A percentile compares a stretch with the other conserved stretches of the same genome.
phyloP scores from a whole-genome alignment of 2,329 filamentous ascomycete species.

The Penicillium expansum region DNA sequence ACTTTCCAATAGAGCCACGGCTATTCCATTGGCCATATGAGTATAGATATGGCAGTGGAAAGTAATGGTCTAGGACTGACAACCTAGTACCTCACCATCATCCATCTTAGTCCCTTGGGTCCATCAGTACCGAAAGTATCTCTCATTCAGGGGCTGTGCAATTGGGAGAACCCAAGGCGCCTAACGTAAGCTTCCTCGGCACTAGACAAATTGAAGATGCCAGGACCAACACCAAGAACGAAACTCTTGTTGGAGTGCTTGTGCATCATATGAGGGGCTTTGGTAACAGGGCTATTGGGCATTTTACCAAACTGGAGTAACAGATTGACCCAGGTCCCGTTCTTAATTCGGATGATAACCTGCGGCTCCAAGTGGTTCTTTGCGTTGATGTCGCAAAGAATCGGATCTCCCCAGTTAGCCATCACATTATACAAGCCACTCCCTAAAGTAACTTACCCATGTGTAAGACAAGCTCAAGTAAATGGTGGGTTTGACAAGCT shows the following conservation, averaged over 20 bases:
- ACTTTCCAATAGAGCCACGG: conserved; percentile 49
- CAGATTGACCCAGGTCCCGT: conserved; percentile 42
- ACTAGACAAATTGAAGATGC: conserved; percentile 41
- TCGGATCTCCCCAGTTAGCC: conserved; percentile 32
- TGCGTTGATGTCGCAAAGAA: conserved; percentile 33
- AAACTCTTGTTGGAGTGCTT: conserved; percentile 50
- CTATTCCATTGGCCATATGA: conserved; percentile 51
- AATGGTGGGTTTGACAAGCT: conserved; percentile 42
- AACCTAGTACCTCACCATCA: conserved; percentile 48
- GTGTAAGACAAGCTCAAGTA: conserved; percentile 29
- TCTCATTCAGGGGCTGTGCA: conserved; percentile 43
- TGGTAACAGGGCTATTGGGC: conserved; percentile 20
- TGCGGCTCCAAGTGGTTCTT: conserved; percentile 25
- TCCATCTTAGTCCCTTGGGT: conserved; percentile 37
- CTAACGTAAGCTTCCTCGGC: conserved; percentile 42
- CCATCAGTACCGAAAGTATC: conserved; percentile 42
- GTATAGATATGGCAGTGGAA: conserved; percentile 53
- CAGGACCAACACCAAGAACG: conserved; percentile 42
- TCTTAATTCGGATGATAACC: conserved; percentile 33
- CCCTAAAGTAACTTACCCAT: conserved; percentile 31
- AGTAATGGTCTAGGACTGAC: conserved; percentile 49
- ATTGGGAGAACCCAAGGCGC: conserved; percentile 45
- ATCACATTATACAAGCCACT: conserved; percentile 25
- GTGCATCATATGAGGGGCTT: conserved; percentile 47
- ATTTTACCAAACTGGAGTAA: conserved; percentile 32